These are phyloP conservation scores for Tetrahymena borealis DNA, from an alignment of 73 alveolate species.

Conservation along the genomic window DNA sequence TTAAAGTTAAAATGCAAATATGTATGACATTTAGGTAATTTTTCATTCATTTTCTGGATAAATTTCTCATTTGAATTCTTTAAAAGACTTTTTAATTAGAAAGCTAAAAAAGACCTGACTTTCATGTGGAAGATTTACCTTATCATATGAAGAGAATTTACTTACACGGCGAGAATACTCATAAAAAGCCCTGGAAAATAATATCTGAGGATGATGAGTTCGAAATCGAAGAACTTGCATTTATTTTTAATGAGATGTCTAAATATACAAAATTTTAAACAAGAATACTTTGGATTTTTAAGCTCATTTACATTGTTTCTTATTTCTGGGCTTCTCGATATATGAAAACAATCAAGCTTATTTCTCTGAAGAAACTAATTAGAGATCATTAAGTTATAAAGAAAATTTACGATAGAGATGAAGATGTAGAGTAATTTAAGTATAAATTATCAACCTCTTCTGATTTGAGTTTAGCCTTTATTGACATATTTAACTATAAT, in stretches of 20 bases:
- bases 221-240: neutral
- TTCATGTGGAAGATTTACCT: conserved; percentile 11
- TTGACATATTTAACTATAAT: conserved; percentile 6
- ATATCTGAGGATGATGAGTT: neutral
- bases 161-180: conserved; percentile 10
- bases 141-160: conserved; percentile 27
- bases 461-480: conserved; percentile 6
- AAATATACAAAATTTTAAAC: neutral
- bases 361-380: neutral
- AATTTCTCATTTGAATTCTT: neutral
- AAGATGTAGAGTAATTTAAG: neutral
- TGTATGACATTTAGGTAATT: neutral
- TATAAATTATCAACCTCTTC: conserved; percentile 4
- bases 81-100: neutral
- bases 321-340: neutral
- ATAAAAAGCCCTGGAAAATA: conserved; percentile 17
- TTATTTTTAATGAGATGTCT: neutral
- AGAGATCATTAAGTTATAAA: neutral
- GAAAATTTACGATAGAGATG: neutral
- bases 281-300: neutral
- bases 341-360: neutral
- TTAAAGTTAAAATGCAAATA: neutral
- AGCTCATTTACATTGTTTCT: neutral
- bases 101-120: neutral
- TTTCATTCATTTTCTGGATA: neutral